phyloP scores from a whole-genome alignment of 805 yeast genomes.

The Ogataea methanolica region DNA sequence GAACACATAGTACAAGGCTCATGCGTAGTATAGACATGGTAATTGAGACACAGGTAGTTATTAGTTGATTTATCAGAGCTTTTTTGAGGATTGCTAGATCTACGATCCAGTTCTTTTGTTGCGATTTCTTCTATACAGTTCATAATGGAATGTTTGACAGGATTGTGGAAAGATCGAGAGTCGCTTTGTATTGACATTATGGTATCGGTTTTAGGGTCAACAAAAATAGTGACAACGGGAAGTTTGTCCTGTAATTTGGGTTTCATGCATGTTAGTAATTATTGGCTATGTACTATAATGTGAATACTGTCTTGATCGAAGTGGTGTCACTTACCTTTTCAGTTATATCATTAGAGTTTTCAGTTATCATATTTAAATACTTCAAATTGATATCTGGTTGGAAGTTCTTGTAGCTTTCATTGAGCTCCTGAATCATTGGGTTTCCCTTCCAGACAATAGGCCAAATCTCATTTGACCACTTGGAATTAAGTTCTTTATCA shows the following conservation, averaged over 20 bases:
- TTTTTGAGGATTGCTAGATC: constrained; percentile 19
- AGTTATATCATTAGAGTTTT: constrained; percentile 18
- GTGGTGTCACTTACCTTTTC: background rate
- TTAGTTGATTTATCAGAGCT: constrained; percentile 6
- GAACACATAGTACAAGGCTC: constrained; percentile 97
- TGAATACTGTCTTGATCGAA: background rate
- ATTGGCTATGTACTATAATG: background rate
- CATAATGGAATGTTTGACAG: constrained; percentile 74
- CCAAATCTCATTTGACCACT: constrained; percentile 75
- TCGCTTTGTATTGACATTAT: constrained; percentile 38
- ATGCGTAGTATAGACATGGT: constrained; percentile 81
- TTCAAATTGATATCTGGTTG: constrained; percentile 40
- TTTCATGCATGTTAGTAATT: background rate
- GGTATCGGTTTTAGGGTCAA: constrained; percentile 46
- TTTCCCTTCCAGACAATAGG: constrained; percentile 94
- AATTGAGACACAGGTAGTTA: constrained; percentile 67
- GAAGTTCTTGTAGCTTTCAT: constrained; percentile 35
- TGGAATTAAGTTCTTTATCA: constrained; percentile 57
- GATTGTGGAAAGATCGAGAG: constrained; percentile 38
- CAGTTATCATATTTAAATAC: constrained; percentile 28
- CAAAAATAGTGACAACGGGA: constrained; percentile 60
- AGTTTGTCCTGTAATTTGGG: constrained; percentile 9
- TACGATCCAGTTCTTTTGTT: constrained; percentile 38
- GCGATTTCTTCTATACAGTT: constrained; percentile 65
- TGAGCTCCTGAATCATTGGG: constrained; percentile 67